phyloP scores from a whole-genome alignment of 768 basidiomycete genomes.

The Suillus variegatus region DNA sequence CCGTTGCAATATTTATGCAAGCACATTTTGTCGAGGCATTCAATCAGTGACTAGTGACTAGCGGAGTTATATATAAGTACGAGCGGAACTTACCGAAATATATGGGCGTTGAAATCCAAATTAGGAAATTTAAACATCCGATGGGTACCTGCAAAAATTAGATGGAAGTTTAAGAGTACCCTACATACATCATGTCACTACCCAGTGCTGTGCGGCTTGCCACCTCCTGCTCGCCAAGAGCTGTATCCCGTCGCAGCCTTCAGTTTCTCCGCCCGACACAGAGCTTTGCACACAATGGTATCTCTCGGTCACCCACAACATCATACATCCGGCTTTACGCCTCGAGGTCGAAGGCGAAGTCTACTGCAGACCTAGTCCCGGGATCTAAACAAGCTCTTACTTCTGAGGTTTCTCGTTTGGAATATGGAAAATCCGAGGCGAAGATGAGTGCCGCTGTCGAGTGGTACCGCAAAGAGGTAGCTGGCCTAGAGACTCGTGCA shows the following conservation, averaged over 20 bases:
- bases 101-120: no score
- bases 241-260: neutral
- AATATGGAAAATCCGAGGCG: slow-evolving; percentile 62
- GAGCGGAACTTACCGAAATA: no score
- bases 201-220: neutral
- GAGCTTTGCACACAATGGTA: neutral
- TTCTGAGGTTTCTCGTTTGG: slow-evolving; percentile 52
- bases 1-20: no score
- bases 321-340: slow-evolving; percentile 23
- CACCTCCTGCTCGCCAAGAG: neutral
- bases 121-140: no score
- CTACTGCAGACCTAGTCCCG: slow-evolving; percentile 64
- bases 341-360: slow-evolving; percentile 36
- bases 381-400: slow-evolving; percentile 65
- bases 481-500: slow-evolving; percentile 68
- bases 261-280: neutral
- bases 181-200: slow-evolving; percentile 9
- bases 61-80: no score
- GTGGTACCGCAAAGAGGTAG: slow-evolving; percentile 77
- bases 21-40: no score
- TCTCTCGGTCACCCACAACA: neutral
- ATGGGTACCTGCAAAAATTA: no score
- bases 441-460: slow-evolving; percentile 69
- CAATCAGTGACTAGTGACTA: no score
- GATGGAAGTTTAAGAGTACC: no score